Base-by-base conservation (phyloP, 805 yeast genomes). In the Pichia manshurica region DNA sequence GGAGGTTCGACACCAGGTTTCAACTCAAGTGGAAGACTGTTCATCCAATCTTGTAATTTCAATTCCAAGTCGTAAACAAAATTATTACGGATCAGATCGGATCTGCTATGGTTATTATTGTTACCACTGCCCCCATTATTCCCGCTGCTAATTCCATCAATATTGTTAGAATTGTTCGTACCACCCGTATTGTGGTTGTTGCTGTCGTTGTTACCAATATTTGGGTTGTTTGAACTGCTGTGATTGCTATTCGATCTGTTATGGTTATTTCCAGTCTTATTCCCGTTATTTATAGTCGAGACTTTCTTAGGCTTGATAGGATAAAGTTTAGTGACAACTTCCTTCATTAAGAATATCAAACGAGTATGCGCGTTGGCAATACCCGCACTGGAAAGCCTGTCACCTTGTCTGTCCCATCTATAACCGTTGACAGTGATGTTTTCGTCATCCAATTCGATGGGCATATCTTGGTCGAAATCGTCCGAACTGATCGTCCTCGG, bases 301-400 rank as follows among this genome's bases (percentile, higher is more conserved):
- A 55, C 50, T 44, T 58, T 59, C 38, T 57, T 57, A 6, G 73
- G 73, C 54, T 79, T 82, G 45, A 84, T 77, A 2, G 96, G 95
- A 60, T 89, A 89, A 33, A 90, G 67, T 49, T 80, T 78, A 49
- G 78, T 77, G 33, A 87, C 84, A 31, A 88, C 82, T 51, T 80
- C 81, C 48, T 82, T 78, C 67, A 88, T 71, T 4, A 89, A 78
- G 49, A 82, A 63, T 60, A 88, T 80, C 41, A 89, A 68, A 51
- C 75, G 77, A 0, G 96, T 89, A 59, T 89, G 96, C 45, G 83
- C 83, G 59, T 88, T 89, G 15, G 95, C 93, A 62, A 89, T 82
- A 0, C 81, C 89, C 17, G 88, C 73, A 12, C 87, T 80, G 9
- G 90, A 81, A 23, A 84, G 65, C 49, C 78, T 70, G 61, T 69